These are phyloP conservation scores for Gillenia trifoliata DNA, from an alignment of 306 rosid species.

Conservation along the genomic window DNA sequence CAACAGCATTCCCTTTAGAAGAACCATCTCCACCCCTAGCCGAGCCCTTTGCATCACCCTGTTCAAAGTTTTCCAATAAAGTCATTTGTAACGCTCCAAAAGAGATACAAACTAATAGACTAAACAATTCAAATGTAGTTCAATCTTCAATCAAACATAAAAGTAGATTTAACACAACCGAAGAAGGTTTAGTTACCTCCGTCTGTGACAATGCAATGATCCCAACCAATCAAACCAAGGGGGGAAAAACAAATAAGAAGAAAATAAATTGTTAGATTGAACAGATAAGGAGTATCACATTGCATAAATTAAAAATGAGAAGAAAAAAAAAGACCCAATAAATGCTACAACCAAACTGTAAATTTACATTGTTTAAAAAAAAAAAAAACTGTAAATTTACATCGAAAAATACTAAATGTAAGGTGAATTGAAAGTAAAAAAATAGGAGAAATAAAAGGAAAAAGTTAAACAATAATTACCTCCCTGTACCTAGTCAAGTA, in stretches of 20 bases:
- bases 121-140: not conserved
- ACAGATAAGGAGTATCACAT: not conserved
- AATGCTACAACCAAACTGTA: not conserved
- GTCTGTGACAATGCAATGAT: conserved; percentile 39
- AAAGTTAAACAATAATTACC: conserved; percentile 30
- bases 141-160: not conserved
- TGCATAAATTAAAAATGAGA: not conserved
- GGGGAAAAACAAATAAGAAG: conserved; percentile 13
- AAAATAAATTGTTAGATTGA: conserved; percentile 25
- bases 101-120: not conserved
- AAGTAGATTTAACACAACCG: not conserved
- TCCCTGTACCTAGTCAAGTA: conserved; percentile 87
- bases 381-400: not conserved
- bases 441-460: too few species aligned
- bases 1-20: conserved; percentile 55
- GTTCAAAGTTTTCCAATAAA: conserved; percentile 24
- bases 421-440: not conserved
- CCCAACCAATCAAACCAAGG: conserved; percentile 23
- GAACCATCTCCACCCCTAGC: conserved; percentile 77
- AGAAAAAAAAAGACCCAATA: not conserved
- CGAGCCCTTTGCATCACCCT: conserved; percentile 91
- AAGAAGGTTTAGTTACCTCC: conserved; percentile 55
- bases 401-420: not conserved
- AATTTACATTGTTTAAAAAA: not conserved
- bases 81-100: conserved; percentile 10